Evolutionary conservation across 257 asterid genomes (phyloP).

Genomic region (Plantago major): DNA sequence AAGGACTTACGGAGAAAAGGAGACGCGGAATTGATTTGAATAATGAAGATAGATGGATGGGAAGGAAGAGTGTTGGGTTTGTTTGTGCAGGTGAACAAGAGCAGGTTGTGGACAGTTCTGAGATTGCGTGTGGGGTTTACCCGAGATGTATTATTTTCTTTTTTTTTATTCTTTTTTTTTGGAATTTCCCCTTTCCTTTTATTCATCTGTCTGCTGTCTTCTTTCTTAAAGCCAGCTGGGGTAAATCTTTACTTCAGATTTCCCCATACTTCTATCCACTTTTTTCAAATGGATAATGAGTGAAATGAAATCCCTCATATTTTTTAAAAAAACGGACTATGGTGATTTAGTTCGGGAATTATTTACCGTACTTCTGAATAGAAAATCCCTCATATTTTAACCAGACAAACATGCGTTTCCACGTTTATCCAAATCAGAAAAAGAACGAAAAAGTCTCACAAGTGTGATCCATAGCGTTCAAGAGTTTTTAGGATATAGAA

Average conservation of each 20-base stretch:
- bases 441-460: too few relatives aligned
- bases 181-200: not conserved
- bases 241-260: not conserved
- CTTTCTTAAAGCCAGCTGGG: not conserved
- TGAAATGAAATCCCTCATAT: too few relatives aligned
- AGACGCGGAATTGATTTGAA: constrained; percentile 28
- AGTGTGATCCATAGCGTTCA: too few relatives aligned
- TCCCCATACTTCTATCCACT: not conserved
- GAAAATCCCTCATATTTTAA: too few relatives aligned
- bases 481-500: too few relatives aligned
- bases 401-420: too few relatives aligned
- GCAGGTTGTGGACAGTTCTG: constrained; percentile 33
- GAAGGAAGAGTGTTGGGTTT: constrained; percentile 25
- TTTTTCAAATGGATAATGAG: too few relatives aligned
- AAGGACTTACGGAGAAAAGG: constrained; percentile 28
- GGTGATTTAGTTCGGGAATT: too few relatives aligned
- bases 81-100: constrained; percentile 26
- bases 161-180: not conserved
- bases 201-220: not conserved
- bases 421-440: too few relatives aligned
- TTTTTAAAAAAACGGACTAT: too few relatives aligned
- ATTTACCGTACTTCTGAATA: too few relatives aligned
- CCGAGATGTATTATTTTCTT: not conserved
- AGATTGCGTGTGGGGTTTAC: constrained; percentile 26
- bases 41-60: constrained; percentile 25